Conservation (phyloP, 352 stramenopile species). For the Phytopythium mirpurense region DNA sequence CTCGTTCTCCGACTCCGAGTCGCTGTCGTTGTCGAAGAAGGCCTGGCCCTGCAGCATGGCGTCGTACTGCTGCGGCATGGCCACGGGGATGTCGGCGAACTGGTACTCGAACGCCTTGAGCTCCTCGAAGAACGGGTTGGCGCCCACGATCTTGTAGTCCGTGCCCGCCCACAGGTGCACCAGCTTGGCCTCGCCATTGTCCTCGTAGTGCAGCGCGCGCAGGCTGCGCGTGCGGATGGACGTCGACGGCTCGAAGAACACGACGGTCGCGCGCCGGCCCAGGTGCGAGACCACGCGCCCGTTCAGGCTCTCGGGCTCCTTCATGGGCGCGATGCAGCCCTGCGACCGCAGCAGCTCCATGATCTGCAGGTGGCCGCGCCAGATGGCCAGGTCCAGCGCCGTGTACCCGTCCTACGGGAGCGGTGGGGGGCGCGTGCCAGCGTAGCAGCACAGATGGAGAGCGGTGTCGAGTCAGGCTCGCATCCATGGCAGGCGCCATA, state of each 20-base stretch:
- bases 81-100: slow-evolving; percentile 56
- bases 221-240: slow-evolving; percentile 70
- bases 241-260: slow-evolving; percentile 78
- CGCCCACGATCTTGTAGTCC: slow-evolving; percentile 78
- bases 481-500: too few species aligned
- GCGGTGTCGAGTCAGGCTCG: too few species aligned
- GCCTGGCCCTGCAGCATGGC: slow-evolving; percentile 65
- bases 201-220: slow-evolving; percentile 75
- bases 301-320: slow-evolving; percentile 81
- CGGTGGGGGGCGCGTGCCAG: too few species aligned
- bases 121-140: slow-evolving; percentile 69
- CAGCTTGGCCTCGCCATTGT: slow-evolving; percentile 65
- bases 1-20: slow-evolving; percentile 74
- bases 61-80: slow-evolving; percentile 38
- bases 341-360: slow-evolving; percentile 79
- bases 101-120: slow-evolving; percentile 67
- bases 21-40: slow-evolving; percentile 80
- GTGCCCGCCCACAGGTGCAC: slow-evolving; percentile 80
- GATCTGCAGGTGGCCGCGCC: slow-evolving; percentile 77
- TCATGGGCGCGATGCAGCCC: slow-evolving; percentile 77
- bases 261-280: slow-evolving; percentile 65
- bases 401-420: slow-evolving; percentile 86
- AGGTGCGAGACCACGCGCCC: slow-evolving; percentile 67
- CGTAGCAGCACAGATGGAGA: too few species aligned
- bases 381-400: slow-evolving; percentile 76